A percentile compares a stretch with the other conserved stretches of the same genome.
Evolutionary conservation across 164 flowering plant species (phyloP).

Genomic region (Tetracentron sinense): DNA sequence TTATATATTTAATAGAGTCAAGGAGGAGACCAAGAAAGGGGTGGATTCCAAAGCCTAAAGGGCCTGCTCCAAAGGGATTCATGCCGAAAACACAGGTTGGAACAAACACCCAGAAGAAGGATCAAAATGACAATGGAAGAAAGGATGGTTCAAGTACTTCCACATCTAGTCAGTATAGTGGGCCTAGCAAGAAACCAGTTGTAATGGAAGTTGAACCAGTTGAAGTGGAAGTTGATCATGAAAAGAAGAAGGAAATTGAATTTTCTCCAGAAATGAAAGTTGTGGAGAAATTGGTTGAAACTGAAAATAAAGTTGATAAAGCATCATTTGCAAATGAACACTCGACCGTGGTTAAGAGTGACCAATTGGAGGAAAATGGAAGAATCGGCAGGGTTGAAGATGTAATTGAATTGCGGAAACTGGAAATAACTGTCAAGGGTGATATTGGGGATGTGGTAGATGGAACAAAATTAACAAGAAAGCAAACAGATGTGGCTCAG

Average conservation of each 20-base stretch:
- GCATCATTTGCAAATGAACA: conserved; percentile 6
- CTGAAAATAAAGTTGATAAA: conserved; percentile 16
- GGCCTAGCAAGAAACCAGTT: conserved; percentile 18
- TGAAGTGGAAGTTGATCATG: conserved; percentile 22
- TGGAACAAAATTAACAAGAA: conserved; percentile 9
- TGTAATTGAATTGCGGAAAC: conserved; percentile 8
- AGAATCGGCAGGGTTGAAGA: conserved; percentile 18
- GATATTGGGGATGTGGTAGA: conserved; percentile 13
- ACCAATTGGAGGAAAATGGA: conserved; percentile 26
- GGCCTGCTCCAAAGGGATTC: conserved; percentile 53
- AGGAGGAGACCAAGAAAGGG: conserved; percentile 55
- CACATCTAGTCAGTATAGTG: conserved; percentile 21
- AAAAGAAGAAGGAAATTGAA: conserved; percentile 20
- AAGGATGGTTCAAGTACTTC: conserved; percentile 31
- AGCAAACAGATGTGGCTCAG: conserved; percentile 11
- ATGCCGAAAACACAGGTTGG: conserved; percentile 46
- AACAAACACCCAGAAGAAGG: conserved; percentile 46
- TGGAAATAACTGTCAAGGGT: conserved; percentile 6
- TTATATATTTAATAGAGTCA: conserved; percentile 43
- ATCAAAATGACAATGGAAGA: conserved; percentile 33
- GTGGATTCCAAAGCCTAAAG: conserved; percentile 41
- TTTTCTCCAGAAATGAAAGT: conserved; percentile 11
- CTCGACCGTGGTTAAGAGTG: conserved; percentile 6
- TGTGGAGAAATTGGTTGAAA: conserved; percentile 25
- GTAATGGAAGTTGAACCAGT: conserved; percentile 25